These are phyloP conservation scores for Blastobotrys aristatus DNA, from an alignment of 1,139 yeast genomes.

Conservation along the genomic window DNA sequence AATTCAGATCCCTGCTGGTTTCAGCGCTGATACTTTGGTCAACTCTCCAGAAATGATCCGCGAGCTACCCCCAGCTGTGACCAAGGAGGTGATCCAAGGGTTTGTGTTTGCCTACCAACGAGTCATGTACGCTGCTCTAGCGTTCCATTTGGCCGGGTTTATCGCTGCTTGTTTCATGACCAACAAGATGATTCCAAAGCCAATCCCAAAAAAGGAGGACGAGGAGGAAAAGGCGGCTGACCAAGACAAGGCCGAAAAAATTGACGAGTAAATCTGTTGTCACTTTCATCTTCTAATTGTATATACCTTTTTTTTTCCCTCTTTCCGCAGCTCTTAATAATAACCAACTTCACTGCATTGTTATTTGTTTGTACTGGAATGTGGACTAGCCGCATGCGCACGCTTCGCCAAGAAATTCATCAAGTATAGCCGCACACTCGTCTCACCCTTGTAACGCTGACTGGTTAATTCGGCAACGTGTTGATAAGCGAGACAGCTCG, in stretches of 20 bases:
- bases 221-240: not conserved
- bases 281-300: no score
- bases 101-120: conserved; percentile 24
- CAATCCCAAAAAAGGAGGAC: conserved; percentile 5
- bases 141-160: conserved; percentile 17
- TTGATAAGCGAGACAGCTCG: no score
- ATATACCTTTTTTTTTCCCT: no score
- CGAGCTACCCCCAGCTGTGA: conserved; percentile 16
- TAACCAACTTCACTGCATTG: no score
- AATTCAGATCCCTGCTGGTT: conserved; percentile 14
- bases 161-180: conserved; percentile 20
- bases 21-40: conserved; percentile 15
- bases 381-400: no score
- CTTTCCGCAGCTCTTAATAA: no score
- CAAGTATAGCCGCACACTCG: no score
- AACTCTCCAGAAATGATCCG: conserved; percentile 22
- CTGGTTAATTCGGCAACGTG: no score
- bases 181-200: conserved; percentile 19
- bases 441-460: no score
- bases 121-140: conserved; percentile 24
- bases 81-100: conserved; percentile 18
- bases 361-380: no score
- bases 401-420: no score
- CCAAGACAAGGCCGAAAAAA: not conserved
- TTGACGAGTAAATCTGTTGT: no score